Base-by-base conservation (phyloP, 2,329 filamentous ascomycete species). In the Pestalotiopsis sp. region DNA sequence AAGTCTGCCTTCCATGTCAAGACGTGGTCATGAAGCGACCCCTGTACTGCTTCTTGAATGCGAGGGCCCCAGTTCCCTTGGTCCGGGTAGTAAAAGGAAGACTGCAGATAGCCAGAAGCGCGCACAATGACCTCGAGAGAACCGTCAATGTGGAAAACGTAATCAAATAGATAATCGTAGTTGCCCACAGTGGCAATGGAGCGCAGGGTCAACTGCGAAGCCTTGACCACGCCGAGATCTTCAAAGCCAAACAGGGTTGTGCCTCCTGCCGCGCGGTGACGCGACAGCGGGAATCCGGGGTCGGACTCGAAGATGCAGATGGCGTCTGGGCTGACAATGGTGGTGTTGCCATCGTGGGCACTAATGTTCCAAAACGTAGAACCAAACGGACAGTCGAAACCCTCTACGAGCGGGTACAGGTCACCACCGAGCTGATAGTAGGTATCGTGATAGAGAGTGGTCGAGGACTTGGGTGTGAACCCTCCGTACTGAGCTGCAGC, bases 401-500 rank as follows among this genome's bases (percentile, higher is more conserved):
- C 82, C 69, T 81, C 79, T 4, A 84, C 77, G 20, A 85, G 76
- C 1, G 76, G 76, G 13, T 78, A 79, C 3, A 80, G 69, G 61
- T 79, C 71, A 0, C 76, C 76, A 1, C 82, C 81, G 31, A 84
- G 71, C 64, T 75, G 75, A 71, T 77, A 83, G 66, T 78, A 77
- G 0, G 79, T 79, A 67, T 84, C 84, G 67, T 84, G 82, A 69
- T 81, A 84, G 36, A 81, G 75, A 0, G 80, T 83, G n/a, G 76
- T 76, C 4, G 80, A 80, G 2, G 79, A 74, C 74, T 84, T 83
- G 11, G 84, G 84, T 66, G 84, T 78, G 70, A 81, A 79, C 0
- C 84, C 84, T 4, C 83, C 85, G 70, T 87, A 87, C 68, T 87
- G 85, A 4, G 85, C 83, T 31, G 85, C 78, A 0, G 85, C 85